Base-by-base conservation (phyloP, 345 rosid genomes). In the Bruguiera gymnorhiza region DNA sequence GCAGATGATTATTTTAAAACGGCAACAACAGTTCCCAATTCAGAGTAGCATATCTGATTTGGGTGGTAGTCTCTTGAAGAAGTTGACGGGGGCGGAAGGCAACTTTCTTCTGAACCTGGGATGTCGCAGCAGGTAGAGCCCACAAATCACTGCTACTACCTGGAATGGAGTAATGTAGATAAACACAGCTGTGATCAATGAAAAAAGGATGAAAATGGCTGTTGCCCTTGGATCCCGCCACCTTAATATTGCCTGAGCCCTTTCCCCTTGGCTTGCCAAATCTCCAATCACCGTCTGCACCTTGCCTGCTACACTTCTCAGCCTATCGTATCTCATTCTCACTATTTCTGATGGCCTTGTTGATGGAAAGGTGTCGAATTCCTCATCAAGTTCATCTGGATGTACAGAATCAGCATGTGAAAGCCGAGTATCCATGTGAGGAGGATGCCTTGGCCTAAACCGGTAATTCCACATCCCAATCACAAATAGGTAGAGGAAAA, bases 171-270 rank as follows among this genome's bases (percentile, higher is more conserved):
- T 77, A 31, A 77, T 46, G 36, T 77, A 77, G n/a, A 77, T 77
- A 27, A 77, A 21, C 53, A 77, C 73, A 37, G 80, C 80, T 51
- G 32, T 68, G 32, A 77, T 68, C 56, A 77, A 59, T 6, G 80
- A 68, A 19, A 77, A 30, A 62, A 77, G 21, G 60, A 77, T 77
- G 52, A 77, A 72, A 24, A 77, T 77, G 6, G 80, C 76, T 13
- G 80, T 77, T 18, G 76, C 80, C 67, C 80, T 64, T 13, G 80
- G 76, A 64, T 77, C 80, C 4, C 80, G 51, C 80, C 80, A 77
- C 34, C 76, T 72, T 1, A 77, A 60, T 59, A 77, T 21, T 6
- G 80, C 76, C 11, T 72, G 80, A 24, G 73, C 73, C 21, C 80
- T 72, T 32, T 77, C 80, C 11, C 70, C 76, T 50, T 77, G 80